Evolutionary conservation across 257 asterid genomes (phyloP), one percentile per base, ranked within the genome.

Genomic region (Rehmannia glutinosa): DNA sequence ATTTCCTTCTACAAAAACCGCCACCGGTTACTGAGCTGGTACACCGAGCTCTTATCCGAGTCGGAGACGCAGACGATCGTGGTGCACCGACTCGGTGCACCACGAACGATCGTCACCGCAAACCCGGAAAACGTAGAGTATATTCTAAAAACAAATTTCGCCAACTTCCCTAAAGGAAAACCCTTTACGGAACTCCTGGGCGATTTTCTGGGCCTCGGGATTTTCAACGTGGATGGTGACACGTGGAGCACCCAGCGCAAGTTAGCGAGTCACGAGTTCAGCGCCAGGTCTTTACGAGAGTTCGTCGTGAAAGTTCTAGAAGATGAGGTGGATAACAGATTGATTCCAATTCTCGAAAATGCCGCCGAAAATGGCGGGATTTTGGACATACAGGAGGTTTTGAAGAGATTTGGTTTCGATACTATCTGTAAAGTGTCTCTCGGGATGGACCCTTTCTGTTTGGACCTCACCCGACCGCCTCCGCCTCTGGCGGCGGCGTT

Each of bases 161-260:
- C 72, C 23, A 87, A 87, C 72, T 87, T 81, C 6, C 92, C 89
- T 0, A 87, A 87, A 33, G 95, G 92, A 4, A 75, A 76, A 13
- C 82, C 84, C 0, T 87, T 84, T 28, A 78, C 85, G 0, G 81
- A 79, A 0, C 21, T 80, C 9, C 76, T 85, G 8, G 86, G 88
- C 0, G 92, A 87, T 21, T 84, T 87, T 70, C 78, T 87, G 0
- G 92, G 95, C 0, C 33, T 67, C n/a, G 95, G 89, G n/a, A 85
- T 84, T 1, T 84, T 87, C 76, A 87, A 85, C 70, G 84, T 74
- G 0, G 95, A 87, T 23, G 92, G 89, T 0, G 83, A 85, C 16
- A 46, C 24, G 55, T 87, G 95, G 95, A 73, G 75, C 73, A 3
- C 28, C 16, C 95, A 87, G 80, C 77, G 95, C 39, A 87, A 87